Evolutionary conservation across 352 stramenopile genomes (phyloP).

Genomic region (Phytophthora pistaciae): DNA sequence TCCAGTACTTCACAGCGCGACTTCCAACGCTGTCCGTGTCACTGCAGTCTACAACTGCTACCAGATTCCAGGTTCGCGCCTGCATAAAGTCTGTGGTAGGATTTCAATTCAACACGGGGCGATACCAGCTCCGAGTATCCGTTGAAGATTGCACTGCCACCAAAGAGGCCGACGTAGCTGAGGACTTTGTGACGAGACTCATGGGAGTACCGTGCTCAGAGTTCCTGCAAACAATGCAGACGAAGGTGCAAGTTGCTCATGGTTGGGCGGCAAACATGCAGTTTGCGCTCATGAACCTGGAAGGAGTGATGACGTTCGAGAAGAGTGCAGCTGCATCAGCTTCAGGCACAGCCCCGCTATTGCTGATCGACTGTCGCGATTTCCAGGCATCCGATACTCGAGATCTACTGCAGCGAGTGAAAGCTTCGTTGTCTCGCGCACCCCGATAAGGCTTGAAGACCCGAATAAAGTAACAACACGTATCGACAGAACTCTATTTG

Average conservation of each 20-base stretch:
- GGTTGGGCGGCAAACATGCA: constrained; percentile 81
- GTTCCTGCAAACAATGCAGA: constrained; percentile 79
- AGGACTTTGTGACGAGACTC: constrained; percentile 67
- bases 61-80: constrained; percentile 62
- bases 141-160: constrained; percentile 83
- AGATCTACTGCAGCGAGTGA: constrained; percentile 59
- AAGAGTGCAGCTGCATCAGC: constrained; percentile 2
- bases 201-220: constrained; percentile 80
- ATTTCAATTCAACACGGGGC: constrained; percentile 81
- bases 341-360: constrained; percentile 43
- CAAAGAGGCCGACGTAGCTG: constrained; percentile 57
- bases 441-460: constrained; percentile 5
- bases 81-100: constrained; percentile 87
- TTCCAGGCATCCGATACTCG: constrained; percentile 48
- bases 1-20: constrained; percentile 66
- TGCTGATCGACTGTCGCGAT: constrained; percentile 61
- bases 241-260: constrained; percentile 61
- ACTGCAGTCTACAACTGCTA: constrained; percentile 10
- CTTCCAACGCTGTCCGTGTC: constrained; percentile 24
- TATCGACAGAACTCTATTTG: constrained; percentile 8
- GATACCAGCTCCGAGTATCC: constrained; percentile 75
- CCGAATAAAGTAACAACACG: background rate
- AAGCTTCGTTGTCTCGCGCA: constrained; percentile 8
- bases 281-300: constrained; percentile 81
- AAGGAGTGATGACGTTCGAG: constrained; percentile 80